Percentiles rank a stretch among this genome's conserved stretches.
phyloP scores from a whole-genome alignment of 2,329 filamentous ascomycete species.

The Alternaria gansuensis region DNA sequence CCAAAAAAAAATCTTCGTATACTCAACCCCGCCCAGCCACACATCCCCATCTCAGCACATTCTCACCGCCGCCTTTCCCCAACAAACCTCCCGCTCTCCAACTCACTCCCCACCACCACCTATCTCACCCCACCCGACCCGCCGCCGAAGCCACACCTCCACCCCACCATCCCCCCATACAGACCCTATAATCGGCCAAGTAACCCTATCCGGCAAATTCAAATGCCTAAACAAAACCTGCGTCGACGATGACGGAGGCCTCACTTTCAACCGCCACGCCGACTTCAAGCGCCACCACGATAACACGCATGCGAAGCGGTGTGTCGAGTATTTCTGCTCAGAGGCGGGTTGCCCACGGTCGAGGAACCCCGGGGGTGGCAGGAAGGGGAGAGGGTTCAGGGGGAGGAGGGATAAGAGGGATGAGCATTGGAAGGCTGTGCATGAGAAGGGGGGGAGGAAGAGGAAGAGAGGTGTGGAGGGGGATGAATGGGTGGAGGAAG shows the following conservation, averaged over 20 bases:
- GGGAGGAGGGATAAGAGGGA: slow-evolving; percentile 44
- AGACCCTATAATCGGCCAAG: slow-evolving; percentile 35
- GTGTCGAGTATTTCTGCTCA: slow-evolving; percentile 38
- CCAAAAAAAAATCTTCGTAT: background rate
- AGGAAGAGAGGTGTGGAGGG: slow-evolving; percentile 6
- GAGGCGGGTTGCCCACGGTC: slow-evolving; percentile 34
- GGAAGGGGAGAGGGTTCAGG: slow-evolving; percentile 40
- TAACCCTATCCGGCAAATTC: slow-evolving; percentile 38
- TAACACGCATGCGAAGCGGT: slow-evolving; percentile 27
- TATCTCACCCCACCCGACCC: background rate
- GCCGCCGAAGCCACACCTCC: background rate
- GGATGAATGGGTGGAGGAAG: background rate
- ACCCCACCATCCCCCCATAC: background rate
- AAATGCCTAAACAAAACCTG: slow-evolving; percentile 36
- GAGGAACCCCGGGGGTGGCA: slow-evolving; percentile 22
- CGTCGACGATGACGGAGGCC: slow-evolving; percentile 5
- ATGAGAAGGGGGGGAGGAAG: slow-evolving; percentile 24
- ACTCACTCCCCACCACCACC: background rate
- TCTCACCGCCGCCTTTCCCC: background rate
- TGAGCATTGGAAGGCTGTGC: slow-evolving; percentile 41
- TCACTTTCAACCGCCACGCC: slow-evolving; percentile 42
- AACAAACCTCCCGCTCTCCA: background rate
- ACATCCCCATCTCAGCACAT: background rate
- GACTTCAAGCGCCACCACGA: slow-evolving; percentile 45
- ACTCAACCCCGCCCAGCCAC: background rate